Base-by-base conservation (phyloP, 805 yeast genomes). In the Ogataea nonfermentans region DNA sequence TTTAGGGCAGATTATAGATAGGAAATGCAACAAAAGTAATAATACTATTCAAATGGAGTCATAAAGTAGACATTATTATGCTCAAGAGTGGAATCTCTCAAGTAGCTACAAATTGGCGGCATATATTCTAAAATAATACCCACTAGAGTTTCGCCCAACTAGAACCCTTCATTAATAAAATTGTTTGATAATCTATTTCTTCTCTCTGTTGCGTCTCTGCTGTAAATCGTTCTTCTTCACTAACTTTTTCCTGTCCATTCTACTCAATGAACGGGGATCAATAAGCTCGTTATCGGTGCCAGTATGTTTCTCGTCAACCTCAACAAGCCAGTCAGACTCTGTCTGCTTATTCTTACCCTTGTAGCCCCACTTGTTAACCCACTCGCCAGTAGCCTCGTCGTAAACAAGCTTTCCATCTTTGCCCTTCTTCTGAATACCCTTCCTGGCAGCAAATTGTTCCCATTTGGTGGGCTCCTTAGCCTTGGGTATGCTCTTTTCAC, bases 281-380 rank as follows among this genome's bases (percentile, higher is more conserved):
- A 87, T 69, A 52, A 87, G 68, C 53, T 84, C 95, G 43, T 75
- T 71, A 24, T 63, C 70, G 26, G 77, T 70, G 29, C 73, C 73
- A 57, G 76, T 73, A 9, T 37, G 24, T 52, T 81, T 74, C 37
- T 85, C 95, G 44, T 87, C 86, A 45, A 91, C 85, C 67, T 93
- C 99, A 42, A 91, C 97, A 58, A 88, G 73, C 99, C 99, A 93
- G 65, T 93, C 97, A 56, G 74, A 68, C 56, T 91, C 98, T 52
- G 81, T 58, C 40, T 79, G 78, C 68, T 93, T 91, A 66, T 93
- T 93, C 66, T 79, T 79, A 57, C 98, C 98, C 50, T 84, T 82
- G 70, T 84, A 91, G 45, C 99, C 99, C 99, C 99, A 93, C 66
- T 89, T 91, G 55, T 95, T 91, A 46, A 84, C 96, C 99, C 99